Evolutionary conservation across 1,284 basidiomycete species (phyloP).

Genomic region (Chalciporus sp.): DNA sequence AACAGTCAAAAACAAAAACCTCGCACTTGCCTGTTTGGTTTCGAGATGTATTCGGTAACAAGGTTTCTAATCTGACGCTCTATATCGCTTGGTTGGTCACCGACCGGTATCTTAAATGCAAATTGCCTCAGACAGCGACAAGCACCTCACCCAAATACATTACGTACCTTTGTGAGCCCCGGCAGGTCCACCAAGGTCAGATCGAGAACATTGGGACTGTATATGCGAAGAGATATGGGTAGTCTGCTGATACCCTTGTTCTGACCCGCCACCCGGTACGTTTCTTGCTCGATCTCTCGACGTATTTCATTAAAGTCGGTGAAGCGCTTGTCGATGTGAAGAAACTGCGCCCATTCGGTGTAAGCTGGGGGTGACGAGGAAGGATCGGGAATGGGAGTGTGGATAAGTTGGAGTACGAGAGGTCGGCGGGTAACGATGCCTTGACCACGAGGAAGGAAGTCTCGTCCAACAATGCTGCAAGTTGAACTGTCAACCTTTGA

Average conservation of each 20-base stretch:
- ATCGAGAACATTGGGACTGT: slow-evolving; percentile 93
- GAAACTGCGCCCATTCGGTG: slow-evolving; percentile 94
- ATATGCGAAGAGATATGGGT: slow-evolving; percentile 93
- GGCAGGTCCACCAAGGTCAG: slow-evolving; percentile 95
- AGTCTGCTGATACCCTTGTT: slow-evolving; percentile 98
- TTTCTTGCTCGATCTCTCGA: slow-evolving; percentile 98
- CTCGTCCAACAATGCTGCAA: slow-evolving; percentile 86
- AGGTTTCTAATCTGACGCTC: slow-evolving; percentile 95
- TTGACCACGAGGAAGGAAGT: slow-evolving; percentile 92
- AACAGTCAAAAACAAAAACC: not conserved
- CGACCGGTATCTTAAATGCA: slow-evolving; percentile 75
- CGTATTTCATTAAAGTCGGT: slow-evolving; percentile 94
- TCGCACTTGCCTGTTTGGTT: slow-evolving; percentile 84
- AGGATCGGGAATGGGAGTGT: slow-evolving; percentile 67
- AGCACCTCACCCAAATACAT: not conserved
- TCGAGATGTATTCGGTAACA: slow-evolving; percentile 93
- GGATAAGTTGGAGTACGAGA: slow-evolving; percentile 93
- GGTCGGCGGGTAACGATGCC: slow-evolving; percentile 97
- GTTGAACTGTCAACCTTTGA: slow-evolving; percentile 1
- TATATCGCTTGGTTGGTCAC: slow-evolving; percentile 92
- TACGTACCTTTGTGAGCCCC: slow-evolving; percentile 87
- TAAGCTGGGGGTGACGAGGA: slow-evolving; percentile 47
- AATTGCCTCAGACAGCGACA: slow-evolving; percentile 1
- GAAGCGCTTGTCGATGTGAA: slow-evolving; percentile 95
- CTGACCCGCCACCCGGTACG: slow-evolving; percentile 95